Conservation (phyloP, 768 basidiomycete genomes). For the Podaxis sp. region DNA sequence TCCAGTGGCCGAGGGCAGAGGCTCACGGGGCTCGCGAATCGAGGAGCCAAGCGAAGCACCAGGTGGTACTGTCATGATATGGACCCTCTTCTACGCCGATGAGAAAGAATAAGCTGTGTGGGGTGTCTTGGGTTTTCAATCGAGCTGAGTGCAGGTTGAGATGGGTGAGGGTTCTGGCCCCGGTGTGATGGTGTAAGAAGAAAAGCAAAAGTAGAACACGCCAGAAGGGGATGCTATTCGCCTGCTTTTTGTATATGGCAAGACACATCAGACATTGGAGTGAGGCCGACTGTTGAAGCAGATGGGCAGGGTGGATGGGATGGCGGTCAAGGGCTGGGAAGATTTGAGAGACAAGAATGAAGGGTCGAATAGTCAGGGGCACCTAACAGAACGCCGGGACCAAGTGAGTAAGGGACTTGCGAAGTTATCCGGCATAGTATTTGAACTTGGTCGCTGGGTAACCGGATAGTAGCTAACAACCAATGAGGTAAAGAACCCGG, state of each 20-base stretch:
- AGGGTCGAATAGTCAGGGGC: not conserved
- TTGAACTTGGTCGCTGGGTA: too few species aligned
- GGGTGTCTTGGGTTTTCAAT: not conserved
- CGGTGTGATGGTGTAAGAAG: not conserved
- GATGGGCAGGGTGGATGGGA: not conserved
- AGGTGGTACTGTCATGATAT: not conserved
- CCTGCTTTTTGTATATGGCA: not conserved
- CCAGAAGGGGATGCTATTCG: constrained; percentile 2
- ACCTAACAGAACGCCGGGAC: not conserved
- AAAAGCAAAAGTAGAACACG: not conserved
- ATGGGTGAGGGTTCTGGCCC: not conserved
- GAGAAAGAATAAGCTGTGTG: not conserved
- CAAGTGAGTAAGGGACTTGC: not conserved
- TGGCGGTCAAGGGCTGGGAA: not conserved
- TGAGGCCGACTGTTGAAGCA: not conserved
- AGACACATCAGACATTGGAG: not conserved
- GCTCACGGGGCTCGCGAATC: not conserved
- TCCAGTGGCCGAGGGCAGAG: not conserved
- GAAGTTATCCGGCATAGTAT: not conserved
- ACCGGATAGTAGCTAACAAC: too few species aligned
- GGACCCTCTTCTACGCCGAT: not conserved
- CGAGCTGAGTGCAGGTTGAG: not conserved
- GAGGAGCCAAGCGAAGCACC: not conserved
- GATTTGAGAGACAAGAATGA: not conserved
- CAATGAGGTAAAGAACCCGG: too few species aligned